These are phyloP conservation scores for Penicillium waksmanii DNA, from an alignment of 495 filamentous ascomycete genomes.

Conservation along the genomic window DNA sequence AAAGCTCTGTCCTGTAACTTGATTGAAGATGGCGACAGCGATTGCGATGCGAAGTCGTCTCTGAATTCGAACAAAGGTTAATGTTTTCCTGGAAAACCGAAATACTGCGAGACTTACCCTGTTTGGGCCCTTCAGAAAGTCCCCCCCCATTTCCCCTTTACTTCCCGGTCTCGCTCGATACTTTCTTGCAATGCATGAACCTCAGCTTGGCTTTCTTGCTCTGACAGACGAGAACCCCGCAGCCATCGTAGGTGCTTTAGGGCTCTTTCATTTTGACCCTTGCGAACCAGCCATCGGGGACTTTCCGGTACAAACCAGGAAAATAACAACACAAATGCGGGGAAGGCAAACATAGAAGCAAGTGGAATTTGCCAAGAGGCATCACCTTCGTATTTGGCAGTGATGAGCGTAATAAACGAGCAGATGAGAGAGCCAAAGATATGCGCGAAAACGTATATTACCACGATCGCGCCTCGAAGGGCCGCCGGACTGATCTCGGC, in stretches of 20 bases:
- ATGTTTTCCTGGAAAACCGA: neutral
- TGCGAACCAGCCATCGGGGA: slow-evolving; percentile 15
- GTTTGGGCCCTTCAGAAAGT: slow-evolving; percentile 14
- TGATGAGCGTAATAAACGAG: slow-evolving; percentile 11
- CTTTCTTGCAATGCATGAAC: slow-evolving; percentile 7
- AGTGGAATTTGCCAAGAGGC: slow-evolving; percentile 16
- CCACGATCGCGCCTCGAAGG: slow-evolving; percentile 11
- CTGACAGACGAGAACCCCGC: neutral
- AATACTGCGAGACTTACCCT: slow-evolving; percentile 1
- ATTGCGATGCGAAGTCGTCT: slow-evolving; percentile 20
- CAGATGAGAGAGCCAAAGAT: slow-evolving; percentile 13
- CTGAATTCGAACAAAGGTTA: neutral
- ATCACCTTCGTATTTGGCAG: slow-evolving; percentile 6
- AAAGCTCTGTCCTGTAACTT: slow-evolving; percentile 30
- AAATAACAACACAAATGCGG: slow-evolving; percentile 7
- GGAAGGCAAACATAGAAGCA: slow-evolving; percentile 15
- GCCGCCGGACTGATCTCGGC: slow-evolving; percentile 14
- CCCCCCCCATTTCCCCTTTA: slow-evolving; percentile 12
- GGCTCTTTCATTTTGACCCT: slow-evolving; percentile 8
- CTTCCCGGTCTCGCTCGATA: slow-evolving; percentile 1
- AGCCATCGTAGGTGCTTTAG: slow-evolving; percentile 7
- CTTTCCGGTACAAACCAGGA: slow-evolving; percentile 17
- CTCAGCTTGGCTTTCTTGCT: slow-evolving; percentile 6
- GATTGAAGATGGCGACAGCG: slow-evolving; percentile 27
- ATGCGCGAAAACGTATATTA: slow-evolving; percentile 12